Percentiles rank a stretch among this genome's conserved stretches.
Conservation (phyloP, 192 early-diverging fungal genomes). For the Linnemannia elongata region DNA sequence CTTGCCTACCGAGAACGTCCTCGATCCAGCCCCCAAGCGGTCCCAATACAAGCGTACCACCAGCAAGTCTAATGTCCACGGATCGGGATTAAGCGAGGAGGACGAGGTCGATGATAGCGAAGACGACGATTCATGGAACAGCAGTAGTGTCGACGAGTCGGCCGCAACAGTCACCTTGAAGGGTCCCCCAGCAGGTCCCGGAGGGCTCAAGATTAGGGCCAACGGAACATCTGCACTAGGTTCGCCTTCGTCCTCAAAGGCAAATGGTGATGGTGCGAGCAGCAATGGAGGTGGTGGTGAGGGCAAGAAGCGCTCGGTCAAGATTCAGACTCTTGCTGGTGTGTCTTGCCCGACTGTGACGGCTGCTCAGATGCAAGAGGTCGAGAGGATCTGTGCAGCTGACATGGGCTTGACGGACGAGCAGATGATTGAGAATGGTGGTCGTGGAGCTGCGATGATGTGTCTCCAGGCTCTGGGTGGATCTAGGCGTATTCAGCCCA, state of each 20-base stretch:
- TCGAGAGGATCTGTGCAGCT: constrained; percentile 64
- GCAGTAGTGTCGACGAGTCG: constrained; percentile 38
- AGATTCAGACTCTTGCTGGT: constrained; percentile 65
- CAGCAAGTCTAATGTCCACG: constrained; percentile 20
- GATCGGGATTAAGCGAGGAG: constrained; percentile 41
- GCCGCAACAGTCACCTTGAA: background rate
- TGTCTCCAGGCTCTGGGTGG: constrained; percentile 82
- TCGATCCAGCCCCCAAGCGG: constrained; percentile 65
- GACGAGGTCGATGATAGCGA: constrained; percentile 49
- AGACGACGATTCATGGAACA: constrained; percentile 53
- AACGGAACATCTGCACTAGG: constrained; percentile 3
- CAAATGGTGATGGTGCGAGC: constrained; percentile 15
- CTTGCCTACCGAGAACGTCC: constrained; percentile 75
- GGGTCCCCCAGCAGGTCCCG: background rate
- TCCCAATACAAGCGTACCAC: constrained; percentile 13
- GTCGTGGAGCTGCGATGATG: constrained; percentile 78
- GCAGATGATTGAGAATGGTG: constrained; percentile 87
- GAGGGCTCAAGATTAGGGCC: constrained; percentile 10
- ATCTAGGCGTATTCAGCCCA: constrained; percentile 77
- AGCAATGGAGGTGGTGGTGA: constrained; percentile 30
- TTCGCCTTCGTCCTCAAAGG: constrained; percentile 12
- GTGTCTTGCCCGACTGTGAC: constrained; percentile 72
- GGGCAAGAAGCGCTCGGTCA: constrained; percentile 41
- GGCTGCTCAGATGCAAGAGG: constrained; percentile 73
- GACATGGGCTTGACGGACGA: constrained; percentile 79